Evolutionary conservation across 768 basidiomycete genomes (phyloP).

Genomic region (Candolleomyces aberdarensis): DNA sequence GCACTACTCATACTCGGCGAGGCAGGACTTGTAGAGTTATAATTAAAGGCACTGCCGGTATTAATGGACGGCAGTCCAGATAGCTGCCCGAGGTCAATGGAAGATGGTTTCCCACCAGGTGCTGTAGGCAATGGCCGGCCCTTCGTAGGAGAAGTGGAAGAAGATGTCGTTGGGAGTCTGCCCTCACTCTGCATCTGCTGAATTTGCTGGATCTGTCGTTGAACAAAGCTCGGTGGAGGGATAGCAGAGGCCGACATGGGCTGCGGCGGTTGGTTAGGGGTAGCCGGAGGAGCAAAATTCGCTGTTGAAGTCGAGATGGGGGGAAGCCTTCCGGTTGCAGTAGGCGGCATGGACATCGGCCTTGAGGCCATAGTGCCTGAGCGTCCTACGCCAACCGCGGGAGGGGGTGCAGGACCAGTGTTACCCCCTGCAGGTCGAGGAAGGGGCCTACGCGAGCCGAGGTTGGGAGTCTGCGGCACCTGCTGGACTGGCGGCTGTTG

Average conservation of each 20-base stretch:
- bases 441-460: not conserved
- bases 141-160: slow-evolving; percentile 4
- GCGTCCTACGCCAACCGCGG: not conserved
- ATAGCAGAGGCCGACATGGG: not conserved
- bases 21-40: not conserved
- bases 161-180: not conserved
- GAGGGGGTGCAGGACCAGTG: not conserved
- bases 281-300: not conserved
- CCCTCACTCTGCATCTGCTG: not conserved
- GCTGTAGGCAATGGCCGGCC: slow-evolving; percentile 5
- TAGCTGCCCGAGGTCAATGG: slow-evolving; percentile 6
- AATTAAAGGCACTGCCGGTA: not conserved
- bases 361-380: not conserved
- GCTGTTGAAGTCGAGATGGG: not conserved
- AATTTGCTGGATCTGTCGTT: not conserved
- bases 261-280: not conserved
- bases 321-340: not conserved
- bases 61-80: slow-evolving; percentile 4
- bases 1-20: not conserved
- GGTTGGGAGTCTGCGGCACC: slow-evolving; percentile 11
- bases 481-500: slow-evolving; percentile 11
- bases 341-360: slow-evolving; percentile 8
- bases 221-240: not conserved
- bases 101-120: slow-evolving; percentile 2
- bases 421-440: not conserved